phyloP scores from a whole-genome alignment of 768 basidiomycete genomes.

The Psilocybe tampanensis region DNA sequence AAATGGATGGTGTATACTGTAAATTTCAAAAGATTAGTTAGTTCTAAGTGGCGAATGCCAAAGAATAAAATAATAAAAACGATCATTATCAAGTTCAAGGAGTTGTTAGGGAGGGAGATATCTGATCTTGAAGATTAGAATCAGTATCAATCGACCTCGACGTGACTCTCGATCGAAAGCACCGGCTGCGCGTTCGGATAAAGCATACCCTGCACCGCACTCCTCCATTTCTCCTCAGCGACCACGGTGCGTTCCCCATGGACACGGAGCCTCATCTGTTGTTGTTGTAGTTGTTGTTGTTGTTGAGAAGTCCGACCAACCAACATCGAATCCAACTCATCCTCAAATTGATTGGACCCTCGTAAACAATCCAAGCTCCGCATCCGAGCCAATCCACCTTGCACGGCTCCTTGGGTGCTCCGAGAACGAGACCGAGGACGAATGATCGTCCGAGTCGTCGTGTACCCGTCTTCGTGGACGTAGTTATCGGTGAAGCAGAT shows the following conservation, averaged over 20 bases:
- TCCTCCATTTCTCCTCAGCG: constrained; percentile 15
- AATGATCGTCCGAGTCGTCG: constrained; percentile 18
- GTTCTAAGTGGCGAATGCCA: too few relatives aligned
- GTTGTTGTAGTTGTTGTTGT: background rate
- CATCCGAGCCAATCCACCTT: background rate
- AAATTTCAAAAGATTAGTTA: too few relatives aligned
- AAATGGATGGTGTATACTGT: too few relatives aligned
- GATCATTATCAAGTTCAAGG: too few relatives aligned
- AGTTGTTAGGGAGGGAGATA: too few relatives aligned
- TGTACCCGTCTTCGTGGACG: constrained; percentile 14
- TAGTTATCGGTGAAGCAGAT: constrained; percentile 16
- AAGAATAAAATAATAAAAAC: too few relatives aligned
- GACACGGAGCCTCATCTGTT: background rate
- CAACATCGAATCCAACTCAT: constrained; percentile 12
- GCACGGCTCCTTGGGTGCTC: background rate
- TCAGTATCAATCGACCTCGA: background rate
- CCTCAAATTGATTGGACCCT: constrained; percentile 13
- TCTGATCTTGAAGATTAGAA: too few relatives aligned
- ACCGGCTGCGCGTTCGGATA: background rate
- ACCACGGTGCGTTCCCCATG: constrained; percentile 1
- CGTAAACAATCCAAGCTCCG: constrained; percentile 10
- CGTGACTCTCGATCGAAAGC: background rate
- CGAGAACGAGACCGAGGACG: constrained; percentile 11
- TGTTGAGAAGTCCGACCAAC: background rate
- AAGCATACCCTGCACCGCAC: constrained; percentile 11